phyloP scores from a whole-genome alignment of 306 rosid species.

The Fagus crenata region DNA sequence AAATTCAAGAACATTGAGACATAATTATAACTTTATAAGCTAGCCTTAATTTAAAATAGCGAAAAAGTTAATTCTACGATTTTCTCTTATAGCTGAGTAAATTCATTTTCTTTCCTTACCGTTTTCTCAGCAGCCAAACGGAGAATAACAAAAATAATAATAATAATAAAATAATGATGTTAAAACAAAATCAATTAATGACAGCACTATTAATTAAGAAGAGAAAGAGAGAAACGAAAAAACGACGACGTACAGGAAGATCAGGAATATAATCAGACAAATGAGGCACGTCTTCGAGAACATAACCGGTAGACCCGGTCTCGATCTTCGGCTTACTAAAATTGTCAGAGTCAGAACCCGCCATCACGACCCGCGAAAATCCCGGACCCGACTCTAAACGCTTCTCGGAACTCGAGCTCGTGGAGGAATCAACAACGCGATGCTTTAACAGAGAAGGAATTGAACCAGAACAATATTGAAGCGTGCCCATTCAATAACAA shows the following conservation, averaged over 20 bases:
- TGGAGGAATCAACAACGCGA: too few relatives aligned
- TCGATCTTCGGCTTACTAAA: conserved; percentile 40
- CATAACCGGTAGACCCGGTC: conserved; percentile 60
- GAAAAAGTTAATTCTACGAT: not conserved
- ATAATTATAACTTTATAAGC: too few relatives aligned
- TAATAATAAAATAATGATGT: too few relatives aligned
- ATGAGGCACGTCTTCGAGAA: conserved; percentile 88
- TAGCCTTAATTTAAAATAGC: not conserved
- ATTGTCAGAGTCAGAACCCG: not conserved
- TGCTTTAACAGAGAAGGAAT: too few relatives aligned
- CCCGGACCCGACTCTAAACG: too few relatives aligned
- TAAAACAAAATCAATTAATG: not conserved
- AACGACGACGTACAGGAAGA: conserved; percentile 64
- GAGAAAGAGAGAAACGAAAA: not conserved
- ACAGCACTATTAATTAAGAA: not conserved
- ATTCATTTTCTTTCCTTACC: not conserved
- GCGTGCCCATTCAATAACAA: too few relatives aligned
- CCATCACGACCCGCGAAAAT: too few relatives aligned
- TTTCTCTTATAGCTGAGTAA: not conserved
- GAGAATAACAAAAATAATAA: not conserved
- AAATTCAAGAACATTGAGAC: too few relatives aligned
- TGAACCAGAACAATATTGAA: too few relatives aligned
- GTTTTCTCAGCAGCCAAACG: not conserved
- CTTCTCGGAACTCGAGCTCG: too few relatives aligned
- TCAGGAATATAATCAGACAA: conserved; percentile 66